Evolutionary conservation across 1,284 basidiomycete species (phyloP).

Genomic region (Cryptococcus amylolentus): DNA sequence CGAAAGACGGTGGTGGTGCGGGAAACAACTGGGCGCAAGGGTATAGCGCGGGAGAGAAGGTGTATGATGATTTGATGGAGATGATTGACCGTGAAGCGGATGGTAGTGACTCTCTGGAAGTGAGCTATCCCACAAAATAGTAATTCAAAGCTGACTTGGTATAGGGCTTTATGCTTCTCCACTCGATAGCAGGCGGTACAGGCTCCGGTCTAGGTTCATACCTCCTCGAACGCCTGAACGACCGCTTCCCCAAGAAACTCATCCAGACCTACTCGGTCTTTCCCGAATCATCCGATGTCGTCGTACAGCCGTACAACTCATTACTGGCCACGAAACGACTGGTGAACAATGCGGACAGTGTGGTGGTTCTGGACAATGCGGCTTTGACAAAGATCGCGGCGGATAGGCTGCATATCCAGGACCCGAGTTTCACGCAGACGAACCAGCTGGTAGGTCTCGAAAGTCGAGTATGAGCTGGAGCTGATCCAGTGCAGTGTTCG

Average conservation of each 20-base stretch:
- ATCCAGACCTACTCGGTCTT: constrained; percentile 99
- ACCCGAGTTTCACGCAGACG: constrained; percentile 88
- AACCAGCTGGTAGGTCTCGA: constrained; percentile 72
- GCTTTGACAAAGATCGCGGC: constrained; percentile 87
- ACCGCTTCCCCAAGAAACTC: constrained; percentile 98
- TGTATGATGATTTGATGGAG: constrained; percentile 98
- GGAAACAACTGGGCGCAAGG: constrained; percentile 99
- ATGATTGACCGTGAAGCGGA: constrained; percentile 99
- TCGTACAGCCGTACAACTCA: constrained; percentile 97
- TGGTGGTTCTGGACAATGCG: constrained; percentile 95
- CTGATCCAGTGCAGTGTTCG: constrained; percentile 61
- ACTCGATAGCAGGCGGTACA: constrained; percentile 98
- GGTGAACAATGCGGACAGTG: constrained; percentile 93
- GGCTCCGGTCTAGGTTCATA: constrained; percentile 98
- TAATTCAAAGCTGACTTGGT: background rate
- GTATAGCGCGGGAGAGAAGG: constrained; percentile 79
- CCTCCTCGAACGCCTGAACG: constrained; percentile 90
- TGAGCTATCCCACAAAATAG: constrained; percentile 45
- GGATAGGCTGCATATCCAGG: constrained; percentile 84
- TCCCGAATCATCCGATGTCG: constrained; percentile 89
- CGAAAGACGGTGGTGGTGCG: constrained; percentile 93
- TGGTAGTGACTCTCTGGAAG: constrained; percentile 95
- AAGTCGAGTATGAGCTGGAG: background rate
- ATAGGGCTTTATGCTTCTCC: constrained; percentile 97
- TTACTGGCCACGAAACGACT: constrained; percentile 91